Evolutionary conservation across 768 basidiomycete species (phyloP), one percentile per base, ranked within the genome.

Genomic region (Suillus cothurnatus): DNA sequence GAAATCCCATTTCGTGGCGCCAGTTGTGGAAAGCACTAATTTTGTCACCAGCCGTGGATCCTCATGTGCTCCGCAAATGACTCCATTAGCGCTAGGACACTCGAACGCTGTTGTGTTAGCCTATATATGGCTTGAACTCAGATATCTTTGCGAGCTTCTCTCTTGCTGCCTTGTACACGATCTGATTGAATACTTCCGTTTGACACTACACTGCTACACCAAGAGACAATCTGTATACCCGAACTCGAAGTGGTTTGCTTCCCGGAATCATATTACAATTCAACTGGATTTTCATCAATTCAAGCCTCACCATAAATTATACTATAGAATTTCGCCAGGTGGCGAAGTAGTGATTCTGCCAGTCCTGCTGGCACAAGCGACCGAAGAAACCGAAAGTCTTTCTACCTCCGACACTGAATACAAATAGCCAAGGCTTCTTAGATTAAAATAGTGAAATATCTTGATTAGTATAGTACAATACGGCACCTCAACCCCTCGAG

Each of bases 1-100:
- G 92, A 0, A 90, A 86, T 72, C 92, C 91, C 28, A 84, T 92
- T 59, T 89, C 87, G 50, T 93, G 92, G 92, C 80, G 91, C 47
- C 83, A 85, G 72, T 79, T 93, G 43, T 94, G 91, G 89, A 91
- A 88, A 71, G 80, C 78, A 8, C 69, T 91, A 52, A 84, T 91
- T 50, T 70, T 75, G 68, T 85, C 85, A 12, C 75, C 79, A 0
- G 71, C 71, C 1, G 80, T 94, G 12, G 83, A 82, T 61, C 88
- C 86, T 19, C 84, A 89, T 76, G 90, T 93, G 7, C 71, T 81
- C 61, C 68, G 70, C 52, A 76, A 62, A 47, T 53, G 15, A 26
- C 31, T 6, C 6, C 26, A 59, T 41, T 31, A 7, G 9, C 39
- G 19, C 38, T 28, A 14, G 12, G 36, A 19, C 57, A 11, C 26